These are phyloP conservation scores for Ceratocystis huliohia DNA, from an alignment of 2,329 filamentous ascomycete genomes.

Conservation along the genomic window DNA sequence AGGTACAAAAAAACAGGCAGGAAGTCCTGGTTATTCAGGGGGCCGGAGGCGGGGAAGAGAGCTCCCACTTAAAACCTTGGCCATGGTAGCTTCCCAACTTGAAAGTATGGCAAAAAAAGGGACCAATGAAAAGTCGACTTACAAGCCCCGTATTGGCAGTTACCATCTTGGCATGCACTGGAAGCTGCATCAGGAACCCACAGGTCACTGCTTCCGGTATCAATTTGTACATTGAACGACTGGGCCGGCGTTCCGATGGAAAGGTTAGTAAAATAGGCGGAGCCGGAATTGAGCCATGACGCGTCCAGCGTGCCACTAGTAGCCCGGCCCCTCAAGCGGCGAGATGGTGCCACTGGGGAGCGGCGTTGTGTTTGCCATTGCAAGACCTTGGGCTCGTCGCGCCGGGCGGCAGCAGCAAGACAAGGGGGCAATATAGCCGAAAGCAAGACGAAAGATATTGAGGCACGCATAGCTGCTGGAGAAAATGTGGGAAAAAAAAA, in stretches of 20 bases:
- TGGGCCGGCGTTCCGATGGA: conserved; percentile 46
- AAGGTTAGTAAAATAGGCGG: conserved; percentile 42
- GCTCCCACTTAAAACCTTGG: neutral
- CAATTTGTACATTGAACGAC: conserved; percentile 44
- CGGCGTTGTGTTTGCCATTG: conserved; percentile 12
- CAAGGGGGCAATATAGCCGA: neutral
- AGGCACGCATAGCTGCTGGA: neutral
- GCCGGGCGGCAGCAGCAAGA: neutral
- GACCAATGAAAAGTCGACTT: conserved; percentile 21
- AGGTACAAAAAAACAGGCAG: neutral
- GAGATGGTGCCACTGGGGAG: neutral
- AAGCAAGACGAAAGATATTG: neutral
- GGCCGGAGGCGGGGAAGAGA: neutral
- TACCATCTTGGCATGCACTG: conserved; percentile 30
- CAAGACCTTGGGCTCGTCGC: conserved; percentile 1
- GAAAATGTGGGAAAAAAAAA: neutral
- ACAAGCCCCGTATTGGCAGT: conserved; percentile 28
- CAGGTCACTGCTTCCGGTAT: conserved; percentile 53
- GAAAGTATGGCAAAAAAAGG: neutral
- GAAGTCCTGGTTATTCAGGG: neutral
- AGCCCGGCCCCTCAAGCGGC: neutral
- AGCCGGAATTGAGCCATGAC: conserved; percentile 23
- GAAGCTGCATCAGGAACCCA: conserved; percentile 40
- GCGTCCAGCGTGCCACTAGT: conserved; percentile 1
- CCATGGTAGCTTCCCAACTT: neutral